Evolutionary conservation across 192 early-diverging fungal genomes (phyloP).

Genomic region (Diversispora epigaea): DNA sequence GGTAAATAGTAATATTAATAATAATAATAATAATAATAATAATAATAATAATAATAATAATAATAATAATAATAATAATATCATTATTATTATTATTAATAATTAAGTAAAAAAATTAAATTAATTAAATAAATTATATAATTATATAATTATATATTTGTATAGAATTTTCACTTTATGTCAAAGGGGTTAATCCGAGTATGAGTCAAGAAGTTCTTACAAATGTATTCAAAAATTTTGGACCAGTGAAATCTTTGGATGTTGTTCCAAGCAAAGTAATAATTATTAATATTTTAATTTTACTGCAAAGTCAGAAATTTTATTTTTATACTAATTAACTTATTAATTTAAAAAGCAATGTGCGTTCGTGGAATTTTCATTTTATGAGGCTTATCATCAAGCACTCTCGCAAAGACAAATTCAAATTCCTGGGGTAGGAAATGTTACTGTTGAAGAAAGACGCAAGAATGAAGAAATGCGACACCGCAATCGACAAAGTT

Average conservation of each 20-base stretch:
- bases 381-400: constrained; percentile 55
- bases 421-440: constrained; percentile 40
- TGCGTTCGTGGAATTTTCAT: constrained; percentile 73
- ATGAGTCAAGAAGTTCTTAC: constrained; percentile 52
- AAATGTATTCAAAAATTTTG: constrained; percentile 58
- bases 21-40: too few relatives aligned
- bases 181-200: constrained; percentile 57
- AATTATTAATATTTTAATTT: background rate
- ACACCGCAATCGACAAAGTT: background rate
- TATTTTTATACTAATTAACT: background rate
- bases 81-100: background rate
- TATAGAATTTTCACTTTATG: constrained; percentile 62
- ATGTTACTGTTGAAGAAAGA: constrained; percentile 53
- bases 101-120: background rate
- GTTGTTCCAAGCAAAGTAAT: constrained; percentile 34
- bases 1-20: background rate
- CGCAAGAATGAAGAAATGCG: background rate
- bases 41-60: too few relatives aligned
- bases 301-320: background rate
- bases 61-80: too few relatives aligned
- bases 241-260: constrained; percentile 61
- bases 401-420: constrained; percentile 60
- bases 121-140: background rate
- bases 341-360: constrained; percentile 45
- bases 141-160: constrained; percentile 32